These are phyloP conservation scores for Pichia insulana DNA, from an alignment of 805 yeast species.

Conservation along the genomic window DNA sequence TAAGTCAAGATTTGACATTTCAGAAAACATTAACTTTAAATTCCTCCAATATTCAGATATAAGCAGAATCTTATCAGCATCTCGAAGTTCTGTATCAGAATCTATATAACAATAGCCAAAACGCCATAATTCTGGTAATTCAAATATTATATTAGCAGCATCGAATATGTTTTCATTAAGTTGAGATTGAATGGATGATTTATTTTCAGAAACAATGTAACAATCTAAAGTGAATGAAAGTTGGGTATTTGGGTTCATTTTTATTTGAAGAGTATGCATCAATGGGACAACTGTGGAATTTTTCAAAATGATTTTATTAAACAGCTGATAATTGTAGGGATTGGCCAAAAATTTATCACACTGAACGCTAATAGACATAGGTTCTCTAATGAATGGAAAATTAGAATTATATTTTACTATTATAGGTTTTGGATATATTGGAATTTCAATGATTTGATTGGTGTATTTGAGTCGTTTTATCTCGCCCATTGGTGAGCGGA, in stretches of 20 bases:
- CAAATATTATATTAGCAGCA: conserved; percentile 7
- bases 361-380: conserved; percentile 9
- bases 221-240: neutral
- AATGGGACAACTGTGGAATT: conserved; percentile 2
- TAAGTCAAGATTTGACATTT: conserved; percentile 5
- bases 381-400: conserved; percentile 14
- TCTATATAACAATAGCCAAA: neutral
- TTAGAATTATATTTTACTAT: conserved; percentile 5
- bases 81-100: neutral
- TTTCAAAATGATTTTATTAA: conserved; percentile 11
- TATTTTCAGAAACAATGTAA: neutral
- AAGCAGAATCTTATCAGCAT: neutral
- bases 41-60: conserved; percentile 1
- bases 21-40: conserved; percentile 5
- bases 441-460: conserved; percentile 13
- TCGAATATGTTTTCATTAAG: neutral
- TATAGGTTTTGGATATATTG: conserved; percentile 2
- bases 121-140: conserved; percentile 7
- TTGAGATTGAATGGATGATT: neutral
- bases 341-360: conserved; percentile 6
- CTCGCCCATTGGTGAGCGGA: neutral
- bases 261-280: neutral
- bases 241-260: neutral
- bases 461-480: conserved; percentile 6
- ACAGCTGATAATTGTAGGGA: conserved; percentile 5